phyloP scores from a whole-genome alignment of 73 alveolate species.

The Halteria grandinella region DNA sequence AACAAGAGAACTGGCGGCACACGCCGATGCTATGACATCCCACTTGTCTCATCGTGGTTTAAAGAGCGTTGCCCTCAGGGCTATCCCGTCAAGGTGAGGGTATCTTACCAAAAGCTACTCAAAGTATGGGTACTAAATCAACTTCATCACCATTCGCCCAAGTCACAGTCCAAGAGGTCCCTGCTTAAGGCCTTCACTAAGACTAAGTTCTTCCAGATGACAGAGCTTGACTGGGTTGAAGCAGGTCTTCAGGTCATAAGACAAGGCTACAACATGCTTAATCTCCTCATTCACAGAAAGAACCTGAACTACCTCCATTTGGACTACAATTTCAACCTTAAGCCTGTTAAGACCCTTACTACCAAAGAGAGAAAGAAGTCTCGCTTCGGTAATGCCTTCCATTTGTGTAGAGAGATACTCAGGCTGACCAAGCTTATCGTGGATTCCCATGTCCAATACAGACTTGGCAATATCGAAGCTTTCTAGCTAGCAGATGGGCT shows the following conservation, averaged over 20 bases:
- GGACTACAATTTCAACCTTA: slow-evolving; percentile 99
- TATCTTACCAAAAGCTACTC: slow-evolving; percentile 97
- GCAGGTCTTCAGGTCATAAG: slow-evolving; percentile 99
- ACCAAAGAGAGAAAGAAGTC: slow-evolving; percentile 99
- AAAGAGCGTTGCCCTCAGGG: slow-evolving; percentile 98
- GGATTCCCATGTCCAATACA: slow-evolving; percentile 98
- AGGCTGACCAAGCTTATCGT: slow-evolving; percentile 98
- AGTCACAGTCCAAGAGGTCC: slow-evolving; percentile 93
- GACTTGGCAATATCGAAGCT: slow-evolving; percentile 99
- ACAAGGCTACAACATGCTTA: slow-evolving; percentile 99
- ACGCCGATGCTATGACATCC: slow-evolving; percentile 98
- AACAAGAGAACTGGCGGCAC: slow-evolving; percentile 98
- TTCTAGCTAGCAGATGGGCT: slow-evolving; percentile 99
- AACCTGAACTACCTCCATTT: slow-evolving; percentile 99
- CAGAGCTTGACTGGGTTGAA: slow-evolving; percentile 99
- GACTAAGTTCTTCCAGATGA: slow-evolving; percentile 98
- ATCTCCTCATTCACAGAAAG: slow-evolving; percentile 99
- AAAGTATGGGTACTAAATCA: slow-evolving; percentile 99
- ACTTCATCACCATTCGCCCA: slow-evolving; percentile 96
- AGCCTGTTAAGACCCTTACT: slow-evolving; percentile 99
- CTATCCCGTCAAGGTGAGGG: slow-evolving; percentile 99
- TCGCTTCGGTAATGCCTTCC: slow-evolving; percentile 99
- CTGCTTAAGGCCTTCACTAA: slow-evolving; percentile 97
- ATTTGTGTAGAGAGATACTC: slow-evolving; percentile 98
- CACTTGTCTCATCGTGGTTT: slow-evolving; percentile 98